Evolutionary conservation across 352 stramenopile species (phyloP).

Genomic region (Blastocystis sp.): DNA sequence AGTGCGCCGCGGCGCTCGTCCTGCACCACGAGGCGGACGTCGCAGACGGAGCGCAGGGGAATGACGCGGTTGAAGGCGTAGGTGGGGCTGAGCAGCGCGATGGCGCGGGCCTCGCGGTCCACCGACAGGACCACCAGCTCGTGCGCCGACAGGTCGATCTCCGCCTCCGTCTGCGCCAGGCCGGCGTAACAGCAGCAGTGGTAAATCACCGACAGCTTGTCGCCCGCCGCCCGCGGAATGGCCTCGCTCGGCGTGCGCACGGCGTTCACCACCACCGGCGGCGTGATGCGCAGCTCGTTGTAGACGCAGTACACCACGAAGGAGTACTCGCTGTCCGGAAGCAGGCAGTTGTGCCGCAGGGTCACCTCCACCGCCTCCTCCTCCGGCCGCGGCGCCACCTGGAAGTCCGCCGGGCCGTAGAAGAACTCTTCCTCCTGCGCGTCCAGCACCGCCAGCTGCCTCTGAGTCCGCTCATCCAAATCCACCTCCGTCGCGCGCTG

Average conservation of each 20-base stretch:
- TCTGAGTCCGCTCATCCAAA: no score
- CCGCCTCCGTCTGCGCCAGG: neutral
- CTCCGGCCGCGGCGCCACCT: neutral
- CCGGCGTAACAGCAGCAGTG: no score
- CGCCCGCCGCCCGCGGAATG: neutral
- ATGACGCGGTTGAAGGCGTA: neutral
- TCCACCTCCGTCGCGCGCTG: no score
- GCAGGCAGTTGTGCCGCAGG: neutral
- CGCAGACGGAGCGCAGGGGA: neutral
- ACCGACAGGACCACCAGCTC: neutral
- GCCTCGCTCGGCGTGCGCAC: neutral
- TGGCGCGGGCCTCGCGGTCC: neutral
- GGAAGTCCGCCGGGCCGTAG: neutral
- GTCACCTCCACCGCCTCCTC: neutral
- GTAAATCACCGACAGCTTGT: no score
- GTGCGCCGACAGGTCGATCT: neutral
- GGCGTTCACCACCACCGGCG: neutral
- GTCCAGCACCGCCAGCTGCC: neutral
- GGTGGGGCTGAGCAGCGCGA: neutral
- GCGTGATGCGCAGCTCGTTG: constrained; percentile 10
- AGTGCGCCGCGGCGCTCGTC: neutral
- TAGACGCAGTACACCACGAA: neutral
- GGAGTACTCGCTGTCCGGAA: neutral
- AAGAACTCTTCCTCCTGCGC: neutral
- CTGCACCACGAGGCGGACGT: neutral